phyloP scores from a whole-genome alignment of 1,284 basidiomycete species.

The Fomitopsis schrenkii region DNA sequence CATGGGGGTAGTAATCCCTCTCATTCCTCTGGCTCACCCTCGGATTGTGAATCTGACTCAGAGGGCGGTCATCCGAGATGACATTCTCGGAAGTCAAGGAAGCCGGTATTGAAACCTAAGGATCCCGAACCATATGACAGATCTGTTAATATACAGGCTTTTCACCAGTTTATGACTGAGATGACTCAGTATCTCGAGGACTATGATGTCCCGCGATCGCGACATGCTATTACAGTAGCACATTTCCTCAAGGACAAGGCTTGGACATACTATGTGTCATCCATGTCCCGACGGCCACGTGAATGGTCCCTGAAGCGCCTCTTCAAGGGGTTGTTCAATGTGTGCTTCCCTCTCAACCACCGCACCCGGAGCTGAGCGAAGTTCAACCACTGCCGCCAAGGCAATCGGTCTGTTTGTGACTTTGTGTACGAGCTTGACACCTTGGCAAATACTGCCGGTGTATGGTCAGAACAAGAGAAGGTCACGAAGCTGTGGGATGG shows the following conservation, averaged over 20 bases:
- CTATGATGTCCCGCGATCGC: not conserved
- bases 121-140: conserved; percentile 7
- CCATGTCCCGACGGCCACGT: not conserved
- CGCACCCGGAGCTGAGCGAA: not conserved
- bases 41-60: too few relatives aligned
- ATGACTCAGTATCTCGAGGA: conserved; percentile 10
- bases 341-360: conserved; percentile 5
- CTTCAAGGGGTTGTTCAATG: conserved; percentile 6
- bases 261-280: not conserved
- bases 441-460: conserved; percentile 1
- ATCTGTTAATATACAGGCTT: not conserved
- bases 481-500: conserved; percentile 10
- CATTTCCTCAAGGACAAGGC: conserved; percentile 1
- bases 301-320: not conserved
- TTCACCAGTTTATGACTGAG: conserved; percentile 10
- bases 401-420: conserved; percentile 2
- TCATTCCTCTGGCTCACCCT: not conserved
- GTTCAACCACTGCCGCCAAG: not conserved
- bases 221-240: not conserved
- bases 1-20: too few relatives aligned
- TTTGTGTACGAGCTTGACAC: conserved; percentile 9
- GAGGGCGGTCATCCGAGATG: too few relatives aligned
- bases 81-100: too few relatives aligned
- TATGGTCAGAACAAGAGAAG: not conserved
- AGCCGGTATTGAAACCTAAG: conserved; percentile 7